A percentile compares a stretch with the other conserved stretches of the same genome.
Conservation (phyloP, 495 filamentous ascomycete species). For the Aspergillus kassunensis region DNA sequence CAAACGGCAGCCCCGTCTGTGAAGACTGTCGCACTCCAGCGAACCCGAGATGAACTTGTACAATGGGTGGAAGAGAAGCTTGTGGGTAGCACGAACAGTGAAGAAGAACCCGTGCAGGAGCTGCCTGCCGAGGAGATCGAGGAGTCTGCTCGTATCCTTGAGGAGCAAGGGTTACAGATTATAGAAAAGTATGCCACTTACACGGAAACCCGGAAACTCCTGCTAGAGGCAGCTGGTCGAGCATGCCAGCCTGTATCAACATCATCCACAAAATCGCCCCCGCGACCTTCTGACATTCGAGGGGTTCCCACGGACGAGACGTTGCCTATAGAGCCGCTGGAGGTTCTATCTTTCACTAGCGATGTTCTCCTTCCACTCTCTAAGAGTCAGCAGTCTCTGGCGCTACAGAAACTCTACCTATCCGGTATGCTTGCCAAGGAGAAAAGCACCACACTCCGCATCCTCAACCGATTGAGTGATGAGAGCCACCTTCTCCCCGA, state of each 20-base stretch:
- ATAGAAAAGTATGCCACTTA: slow-evolving; percentile 44
- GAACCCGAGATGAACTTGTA: slow-evolving; percentile 62
- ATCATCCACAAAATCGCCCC: slow-evolving; percentile 21
- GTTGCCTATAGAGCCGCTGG: slow-evolving; percentile 19
- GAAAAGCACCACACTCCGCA: slow-evolving; percentile 49
- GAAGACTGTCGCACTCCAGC: slow-evolving; percentile 42
- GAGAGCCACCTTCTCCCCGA: slow-evolving; percentile 67
- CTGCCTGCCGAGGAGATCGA: slow-evolving; percentile 32
- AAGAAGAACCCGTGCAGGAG: slow-evolving; percentile 38
- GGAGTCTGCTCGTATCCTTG: slow-evolving; percentile 30
- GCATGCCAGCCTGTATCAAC: slow-evolving; percentile 34
- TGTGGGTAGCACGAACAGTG: slow-evolving; percentile 44
- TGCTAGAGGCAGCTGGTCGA: slow-evolving; percentile 35
- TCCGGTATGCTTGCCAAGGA: slow-evolving; percentile 55
- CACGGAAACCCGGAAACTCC: slow-evolving; percentile 31
- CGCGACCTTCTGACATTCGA: slow-evolving; percentile 25
- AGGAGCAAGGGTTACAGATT: slow-evolving; percentile 44
- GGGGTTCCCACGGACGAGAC: slow-evolving; percentile 15
- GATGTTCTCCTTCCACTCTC: slow-evolving; percentile 53
- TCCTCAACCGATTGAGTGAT: slow-evolving; percentile 57
- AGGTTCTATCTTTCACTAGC: slow-evolving; percentile 53
- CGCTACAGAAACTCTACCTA: slow-evolving; percentile 62
- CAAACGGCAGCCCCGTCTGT: slow-evolving; percentile 26
- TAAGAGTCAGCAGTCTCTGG: slow-evolving; percentile 57
- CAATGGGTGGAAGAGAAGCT: slow-evolving; percentile 70